These are phyloP conservation scores for Handroanthus guayacan DNA, from an alignment of 257 asterid genomes.

Conservation along the genomic window DNA sequence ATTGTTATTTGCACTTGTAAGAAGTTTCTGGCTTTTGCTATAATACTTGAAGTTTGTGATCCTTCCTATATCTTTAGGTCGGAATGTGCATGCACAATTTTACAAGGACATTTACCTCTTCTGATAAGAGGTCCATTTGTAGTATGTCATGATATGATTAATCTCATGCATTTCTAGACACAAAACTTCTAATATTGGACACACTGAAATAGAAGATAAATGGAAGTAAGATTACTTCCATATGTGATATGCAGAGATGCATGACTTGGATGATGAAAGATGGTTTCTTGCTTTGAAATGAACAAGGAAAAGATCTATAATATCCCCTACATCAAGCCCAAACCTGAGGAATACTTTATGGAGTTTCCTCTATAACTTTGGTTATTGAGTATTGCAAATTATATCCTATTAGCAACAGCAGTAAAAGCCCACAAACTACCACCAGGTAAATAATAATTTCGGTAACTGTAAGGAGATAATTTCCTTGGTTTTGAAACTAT, in stretches of 20 bases:
- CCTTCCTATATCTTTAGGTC: neutral
- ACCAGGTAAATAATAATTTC: constrained; percentile 16
- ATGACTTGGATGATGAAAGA: neutral
- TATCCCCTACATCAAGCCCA: constrained; percentile 6
- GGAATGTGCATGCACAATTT: neutral
- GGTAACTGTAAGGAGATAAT: neutral
- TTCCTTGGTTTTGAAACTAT: neutral
- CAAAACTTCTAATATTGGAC: neutral
- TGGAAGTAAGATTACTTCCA: neutral
- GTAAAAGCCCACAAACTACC: constrained; percentile 6
- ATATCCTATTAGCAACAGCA: neutral
- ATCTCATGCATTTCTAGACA: neutral
- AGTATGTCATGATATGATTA: neutral
- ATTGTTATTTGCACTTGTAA: neutral
- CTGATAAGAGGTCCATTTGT: neutral
- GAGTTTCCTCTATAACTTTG: neutral
- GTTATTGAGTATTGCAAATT: neutral
- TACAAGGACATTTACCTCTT: neutral
- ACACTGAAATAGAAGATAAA: constrained; percentile 1
- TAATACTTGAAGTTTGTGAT: neutral
- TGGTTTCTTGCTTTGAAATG: neutral
- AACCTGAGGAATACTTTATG: neutral
- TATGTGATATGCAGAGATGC: neutral
- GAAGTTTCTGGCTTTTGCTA: neutral
- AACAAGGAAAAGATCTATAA: constrained; percentile 3